Percentiles rank a stretch among this genome's conserved stretches.
Conservation (phyloP, 2,329 filamentous ascomycete genomes). For the Gliomastix tumulicola region DNA sequence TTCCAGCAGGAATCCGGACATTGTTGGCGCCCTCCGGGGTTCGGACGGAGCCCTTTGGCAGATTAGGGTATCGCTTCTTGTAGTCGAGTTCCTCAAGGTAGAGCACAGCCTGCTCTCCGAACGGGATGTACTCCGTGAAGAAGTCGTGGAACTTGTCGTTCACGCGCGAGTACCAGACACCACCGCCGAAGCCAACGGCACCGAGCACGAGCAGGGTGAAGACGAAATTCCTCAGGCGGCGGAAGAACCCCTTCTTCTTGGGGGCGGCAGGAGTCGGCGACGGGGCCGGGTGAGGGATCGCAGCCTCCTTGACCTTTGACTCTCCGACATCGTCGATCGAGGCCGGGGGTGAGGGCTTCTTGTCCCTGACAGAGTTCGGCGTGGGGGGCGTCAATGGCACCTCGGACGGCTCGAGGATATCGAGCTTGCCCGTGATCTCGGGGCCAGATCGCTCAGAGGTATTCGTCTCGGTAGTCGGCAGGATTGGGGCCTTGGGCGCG, state of each 20-base stretch:
- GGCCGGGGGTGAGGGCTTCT: slow-evolving; percentile 6
- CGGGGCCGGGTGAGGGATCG: slow-evolving; percentile 21
- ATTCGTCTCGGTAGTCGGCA: slow-evolving; percentile 47
- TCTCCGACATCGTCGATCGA: slow-evolving; percentile 13
- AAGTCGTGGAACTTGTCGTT: slow-evolving; percentile 99
- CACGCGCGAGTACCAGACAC: slow-evolving; percentile 86
- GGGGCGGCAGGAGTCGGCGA: slow-evolving; percentile 27
- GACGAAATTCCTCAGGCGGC: slow-evolving; percentile 71
- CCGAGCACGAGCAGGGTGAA: slow-evolving; percentile 71
- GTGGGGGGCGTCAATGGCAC: slow-evolving; percentile 31
- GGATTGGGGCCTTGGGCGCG: slow-evolving; percentile 39
- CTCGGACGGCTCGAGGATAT: slow-evolving; percentile 27
- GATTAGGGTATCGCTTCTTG: slow-evolving; percentile 68
- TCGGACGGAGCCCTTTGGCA: slow-evolving; percentile 34
- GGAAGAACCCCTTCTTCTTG: slow-evolving; percentile 58
- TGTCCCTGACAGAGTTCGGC: slow-evolving; percentile 19
- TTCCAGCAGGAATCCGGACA: slow-evolving; percentile 78
- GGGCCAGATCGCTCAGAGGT: slow-evolving; percentile 39
- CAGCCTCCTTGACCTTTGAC: slow-evolving; percentile 6
- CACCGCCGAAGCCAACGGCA: slow-evolving; percentile 73
- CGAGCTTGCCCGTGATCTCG: slow-evolving; percentile 21
- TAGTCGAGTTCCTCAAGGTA: slow-evolving; percentile 96
- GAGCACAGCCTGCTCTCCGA: slow-evolving; percentile 86
- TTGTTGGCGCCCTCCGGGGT: slow-evolving; percentile 55
- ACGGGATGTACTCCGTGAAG: slow-evolving; percentile 95